Conservation (phyloP, 805 yeast genomes). For the Kockiozyma suomiensis region DNA sequence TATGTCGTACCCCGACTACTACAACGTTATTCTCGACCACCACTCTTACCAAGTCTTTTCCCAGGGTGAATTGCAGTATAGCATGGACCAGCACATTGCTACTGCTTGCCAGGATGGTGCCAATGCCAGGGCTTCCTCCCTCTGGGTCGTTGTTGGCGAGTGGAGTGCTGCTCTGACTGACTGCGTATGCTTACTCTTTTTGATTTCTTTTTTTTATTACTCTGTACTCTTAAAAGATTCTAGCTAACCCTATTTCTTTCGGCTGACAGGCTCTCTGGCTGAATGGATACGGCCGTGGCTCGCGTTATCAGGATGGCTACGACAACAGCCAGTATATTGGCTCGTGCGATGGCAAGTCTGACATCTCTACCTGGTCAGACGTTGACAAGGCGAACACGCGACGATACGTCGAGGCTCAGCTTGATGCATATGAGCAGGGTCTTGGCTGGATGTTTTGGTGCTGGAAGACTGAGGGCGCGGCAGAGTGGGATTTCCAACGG, state of each 20-base stretch:
- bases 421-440: conserved; percentile 76
- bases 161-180: conserved; percentile 93
- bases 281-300: conserved; percentile 82
- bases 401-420: conserved; percentile 81
- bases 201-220: neutral
- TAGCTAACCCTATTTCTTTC: neutral
- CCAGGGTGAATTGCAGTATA: conserved; percentile 58
- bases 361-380: conserved; percentile 59
- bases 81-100: conserved; percentile 63
- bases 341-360: conserved; percentile 56
- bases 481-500: conserved; percentile 83
- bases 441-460: conserved; percentile 94
- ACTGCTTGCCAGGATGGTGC: conserved; percentile 57
- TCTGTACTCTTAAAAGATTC: no score
- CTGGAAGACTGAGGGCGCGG: conserved; percentile 78
- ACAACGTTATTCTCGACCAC: conserved; percentile 80
- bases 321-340: conserved; percentile 49
- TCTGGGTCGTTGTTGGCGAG: conserved; percentile 83
- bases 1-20: conserved; percentile 50
- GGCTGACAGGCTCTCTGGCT: conserved; percentile 63
- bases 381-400: conserved; percentile 62
- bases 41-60: conserved; percentile 86
- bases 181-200: conserved; percentile 48
- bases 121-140: conserved; percentile 39
- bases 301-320: conserved; percentile 73